Evolutionary conservation across 1,284 basidiomycete genomes (phyloP), one percentile per base, ranked within the genome.

Genomic region (Blastosporella zonata): DNA sequence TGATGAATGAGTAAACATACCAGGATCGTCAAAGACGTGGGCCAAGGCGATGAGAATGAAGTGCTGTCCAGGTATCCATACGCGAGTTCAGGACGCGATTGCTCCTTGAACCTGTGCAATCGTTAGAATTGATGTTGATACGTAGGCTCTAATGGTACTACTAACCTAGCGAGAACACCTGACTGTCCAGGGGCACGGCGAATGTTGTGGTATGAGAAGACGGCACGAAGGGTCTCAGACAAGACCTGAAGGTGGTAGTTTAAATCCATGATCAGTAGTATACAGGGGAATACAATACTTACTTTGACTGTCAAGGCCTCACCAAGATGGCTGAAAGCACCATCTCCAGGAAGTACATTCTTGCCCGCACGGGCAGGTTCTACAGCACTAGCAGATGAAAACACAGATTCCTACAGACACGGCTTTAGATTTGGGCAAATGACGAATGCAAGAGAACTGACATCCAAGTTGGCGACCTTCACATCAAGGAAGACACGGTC

Each of bases 401-500:
- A 86, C 8, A 73, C 65, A 9, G 68, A 63, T 18, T 66, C 71
- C 79, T 81, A 52, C 49, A n/a, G 40, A 18, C 13, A 29, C 12
- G 20, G 13, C 17, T 15, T 40, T 36, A 40, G 49, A 25, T 37
- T 21, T 31, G 28, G 34, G 22, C 23, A 23, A 6, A 27, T 29
- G 21, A 3, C 43, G n/a, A 44, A 15, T 27, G 20, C 7, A 25
- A 20, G 40, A 12, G 34, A 12, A 69, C 80, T 47, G 44, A 87
- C 87, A 50, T 81, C 77, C 37, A 69, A 53, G 59, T 77, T 75
- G 0, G 85, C 85, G 28, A 67, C 60, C 2, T 70, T 72, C 23
- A 87, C 66, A 58, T 90, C 72, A 43, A 87, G 62, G 62, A 87
- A 87, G 21, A 88, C 59, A 3, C 70, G 71, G 33, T 80, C 72